Conservation (phyloP, 257 asterid genomes). For the Cynanchum wilfordii region DNA sequence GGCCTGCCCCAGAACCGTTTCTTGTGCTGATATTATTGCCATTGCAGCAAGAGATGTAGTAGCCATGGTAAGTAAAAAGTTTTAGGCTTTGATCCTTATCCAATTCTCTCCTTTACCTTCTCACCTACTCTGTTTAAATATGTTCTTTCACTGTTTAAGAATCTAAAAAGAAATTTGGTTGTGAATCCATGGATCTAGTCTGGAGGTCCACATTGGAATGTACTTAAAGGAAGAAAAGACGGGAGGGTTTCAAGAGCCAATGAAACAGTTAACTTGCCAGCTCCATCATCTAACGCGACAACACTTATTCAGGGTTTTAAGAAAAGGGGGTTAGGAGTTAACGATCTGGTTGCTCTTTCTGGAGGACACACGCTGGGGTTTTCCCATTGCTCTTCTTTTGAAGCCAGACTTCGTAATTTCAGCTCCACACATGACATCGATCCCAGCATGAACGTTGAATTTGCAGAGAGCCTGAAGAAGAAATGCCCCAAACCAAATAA, state of each 20-base stretch:
- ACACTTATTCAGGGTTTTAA: constrained; percentile 55
- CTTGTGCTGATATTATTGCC: constrained; percentile 75
- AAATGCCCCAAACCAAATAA: constrained; percentile 44
- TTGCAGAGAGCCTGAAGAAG: constrained; percentile 38
- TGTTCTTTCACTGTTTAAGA: background rate
- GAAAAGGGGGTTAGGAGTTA: constrained; percentile 45
- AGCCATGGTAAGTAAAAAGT: constrained; percentile 34
- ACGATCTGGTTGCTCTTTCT: constrained; percentile 64
- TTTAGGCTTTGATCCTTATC: background rate
- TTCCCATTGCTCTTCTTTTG: constrained; percentile 81
- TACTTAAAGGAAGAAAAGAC: constrained; percentile 59
- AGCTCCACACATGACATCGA: constrained; percentile 48
- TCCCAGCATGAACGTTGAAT: constrained; percentile 44
- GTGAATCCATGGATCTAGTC: constrained; percentile 25
- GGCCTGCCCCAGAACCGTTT: constrained; percentile 59
- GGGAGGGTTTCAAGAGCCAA: constrained; percentile 56
- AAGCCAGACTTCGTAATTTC: constrained; percentile 58
- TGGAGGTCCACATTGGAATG: constrained; percentile 67
- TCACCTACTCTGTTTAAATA: background rate
- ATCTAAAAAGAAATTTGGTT: background rate
- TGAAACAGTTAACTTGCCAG: constrained; percentile 62
- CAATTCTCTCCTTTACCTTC: background rate
- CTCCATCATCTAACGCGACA: constrained; percentile 53
- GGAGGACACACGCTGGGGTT: constrained; percentile 75
- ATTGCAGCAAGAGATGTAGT: constrained; percentile 70